Evolutionary conservation across 345 rosid species (phyloP).

Genomic region (Populus euphratica): DNA sequence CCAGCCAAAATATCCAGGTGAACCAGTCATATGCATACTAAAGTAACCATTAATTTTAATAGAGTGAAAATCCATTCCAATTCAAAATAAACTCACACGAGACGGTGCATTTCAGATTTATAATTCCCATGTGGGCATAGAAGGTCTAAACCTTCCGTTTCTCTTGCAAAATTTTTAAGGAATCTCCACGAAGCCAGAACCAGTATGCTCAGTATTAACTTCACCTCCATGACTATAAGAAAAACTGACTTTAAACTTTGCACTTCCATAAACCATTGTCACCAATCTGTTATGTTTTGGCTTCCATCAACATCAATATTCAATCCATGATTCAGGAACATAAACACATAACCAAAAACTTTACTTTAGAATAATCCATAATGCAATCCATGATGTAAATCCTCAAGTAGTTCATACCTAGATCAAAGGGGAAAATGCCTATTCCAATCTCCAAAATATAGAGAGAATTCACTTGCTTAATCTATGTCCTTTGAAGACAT

Average conservation of each 20-base stretch:
- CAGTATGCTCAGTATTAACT: constrained; percentile 15
- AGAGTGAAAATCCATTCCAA: neutral
- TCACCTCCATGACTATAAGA: constrained; percentile 11
- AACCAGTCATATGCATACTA: neutral
- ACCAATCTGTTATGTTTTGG: constrained; percentile 20
- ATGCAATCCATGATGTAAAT: constrained; percentile 8
- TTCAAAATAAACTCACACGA: constrained; percentile 1
- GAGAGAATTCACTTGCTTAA: constrained; percentile 17
- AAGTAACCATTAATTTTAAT: neutral
- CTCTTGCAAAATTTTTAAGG: constrained; percentile 12
- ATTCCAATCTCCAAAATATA: constrained; percentile 23
- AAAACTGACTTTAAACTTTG: constrained; percentile 12
- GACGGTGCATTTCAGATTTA: constrained; percentile 2
- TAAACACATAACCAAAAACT: constrained; percentile 8
- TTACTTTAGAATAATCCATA: neutral
- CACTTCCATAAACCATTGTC: constrained; percentile 25
- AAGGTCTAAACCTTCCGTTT: constrained; percentile 14
- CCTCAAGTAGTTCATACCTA: constrained; percentile 31
- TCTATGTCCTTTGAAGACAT: constrained; percentile 22
- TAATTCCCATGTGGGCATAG: neutral
- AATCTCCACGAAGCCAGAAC: constrained; percentile 22
- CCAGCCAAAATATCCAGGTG: neutral
- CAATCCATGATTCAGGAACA: constrained; percentile 1
- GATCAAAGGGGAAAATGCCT: constrained; percentile 20
- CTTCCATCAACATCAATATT: constrained; percentile 10